phyloP scores from a whole-genome alignment of 2,329 filamentous ascomycete species.

The Dothideomycetes sp. region DNA sequence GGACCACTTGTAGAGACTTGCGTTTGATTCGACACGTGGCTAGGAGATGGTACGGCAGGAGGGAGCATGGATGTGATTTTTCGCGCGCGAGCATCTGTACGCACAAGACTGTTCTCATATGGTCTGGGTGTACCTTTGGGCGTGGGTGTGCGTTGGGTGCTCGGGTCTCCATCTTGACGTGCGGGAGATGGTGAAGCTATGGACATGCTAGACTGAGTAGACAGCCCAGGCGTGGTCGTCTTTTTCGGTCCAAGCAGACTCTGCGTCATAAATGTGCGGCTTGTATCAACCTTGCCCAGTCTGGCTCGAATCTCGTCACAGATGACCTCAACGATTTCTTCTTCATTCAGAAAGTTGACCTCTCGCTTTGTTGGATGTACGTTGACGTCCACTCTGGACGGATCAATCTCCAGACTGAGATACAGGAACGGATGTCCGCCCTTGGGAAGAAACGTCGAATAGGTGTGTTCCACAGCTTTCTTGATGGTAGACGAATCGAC shows the following conservation, averaged over 20 bases:
- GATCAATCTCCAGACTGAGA: conserved; percentile 84
- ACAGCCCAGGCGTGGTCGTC: conserved; percentile 26
- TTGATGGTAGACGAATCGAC: conserved; percentile 85
- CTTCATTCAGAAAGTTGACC: conserved; percentile 94
- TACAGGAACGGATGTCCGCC: conserved; percentile 91
- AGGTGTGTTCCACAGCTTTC: conserved; percentile 84
- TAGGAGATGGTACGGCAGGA: conserved; percentile 33
- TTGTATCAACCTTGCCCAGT: conserved; percentile 80
- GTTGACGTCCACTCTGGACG: conserved; percentile 87
- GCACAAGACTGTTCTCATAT: conserved; percentile 78
- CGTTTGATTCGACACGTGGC: conserved; percentile 19
- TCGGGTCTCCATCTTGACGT: conserved; percentile 22
- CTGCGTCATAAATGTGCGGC: conserved; percentile 88
- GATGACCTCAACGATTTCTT: conserved; percentile 82
- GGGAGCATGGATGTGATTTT: conserved; percentile 96
- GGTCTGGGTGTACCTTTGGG: conserved; percentile 36
- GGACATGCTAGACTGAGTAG: conserved; percentile 12
- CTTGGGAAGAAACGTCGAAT: conserved; percentile 79
- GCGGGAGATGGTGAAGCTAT: conserved; percentile 16
- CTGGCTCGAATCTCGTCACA: conserved; percentile 69
- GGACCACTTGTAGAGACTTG: conserved; percentile 13
- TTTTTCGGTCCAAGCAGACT: conserved; percentile 59
- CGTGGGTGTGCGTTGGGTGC: conserved; percentile 23
- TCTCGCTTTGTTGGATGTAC: conserved; percentile 95
- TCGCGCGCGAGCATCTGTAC: conserved; percentile 76